phyloP scores from a whole-genome alignment of 2,329 filamentous ascomycete species.

The Colletotrichum sp. region DNA sequence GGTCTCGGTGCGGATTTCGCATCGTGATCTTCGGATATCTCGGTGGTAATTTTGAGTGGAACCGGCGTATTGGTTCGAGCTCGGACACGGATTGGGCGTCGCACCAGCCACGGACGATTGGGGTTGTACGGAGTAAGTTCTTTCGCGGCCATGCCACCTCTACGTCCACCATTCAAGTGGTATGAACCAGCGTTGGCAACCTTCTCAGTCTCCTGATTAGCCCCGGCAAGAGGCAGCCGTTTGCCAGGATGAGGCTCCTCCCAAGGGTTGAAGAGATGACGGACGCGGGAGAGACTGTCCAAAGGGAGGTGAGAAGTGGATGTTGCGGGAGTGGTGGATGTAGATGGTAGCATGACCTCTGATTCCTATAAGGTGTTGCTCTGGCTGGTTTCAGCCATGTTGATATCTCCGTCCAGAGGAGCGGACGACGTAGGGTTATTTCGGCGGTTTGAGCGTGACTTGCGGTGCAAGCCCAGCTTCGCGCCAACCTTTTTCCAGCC shows the following conservation, averaged over 20 bases:
- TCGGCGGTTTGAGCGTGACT: constrained; percentile 50
- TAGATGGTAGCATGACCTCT: constrained; percentile 60
- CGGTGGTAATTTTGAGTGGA: constrained; percentile 34
- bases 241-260: constrained; percentile 53
- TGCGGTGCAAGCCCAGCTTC: constrained; percentile 64
- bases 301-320: constrained; percentile 22
- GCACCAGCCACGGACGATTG: constrained; percentile 25
- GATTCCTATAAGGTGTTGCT: constrained; percentile 58
- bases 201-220: constrained; percentile 25
- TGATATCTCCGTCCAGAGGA: constrained; percentile 39
- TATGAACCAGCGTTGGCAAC: constrained; percentile 3
- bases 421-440: constrained; percentile 51
- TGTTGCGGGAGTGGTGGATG: constrained; percentile 36
- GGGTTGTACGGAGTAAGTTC: constrained; percentile 31
- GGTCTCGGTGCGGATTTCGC: constrained; percentile 19
- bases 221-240: constrained; percentile 36
- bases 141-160: constrained; percentile 57
- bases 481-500: constrained; percentile 71
- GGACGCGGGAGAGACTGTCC: constrained; percentile 21
- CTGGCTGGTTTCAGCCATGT: constrained; percentile 38
- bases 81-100: constrained; percentile 26
- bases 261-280: constrained; percentile 32
- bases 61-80: constrained; percentile 29
- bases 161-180: constrained; percentile 22
- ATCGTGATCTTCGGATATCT: constrained; percentile 13